Evolutionary conservation across 352 stramenopile genomes (phyloP).

Genomic region (Pythium aphanidermatum): DNA sequence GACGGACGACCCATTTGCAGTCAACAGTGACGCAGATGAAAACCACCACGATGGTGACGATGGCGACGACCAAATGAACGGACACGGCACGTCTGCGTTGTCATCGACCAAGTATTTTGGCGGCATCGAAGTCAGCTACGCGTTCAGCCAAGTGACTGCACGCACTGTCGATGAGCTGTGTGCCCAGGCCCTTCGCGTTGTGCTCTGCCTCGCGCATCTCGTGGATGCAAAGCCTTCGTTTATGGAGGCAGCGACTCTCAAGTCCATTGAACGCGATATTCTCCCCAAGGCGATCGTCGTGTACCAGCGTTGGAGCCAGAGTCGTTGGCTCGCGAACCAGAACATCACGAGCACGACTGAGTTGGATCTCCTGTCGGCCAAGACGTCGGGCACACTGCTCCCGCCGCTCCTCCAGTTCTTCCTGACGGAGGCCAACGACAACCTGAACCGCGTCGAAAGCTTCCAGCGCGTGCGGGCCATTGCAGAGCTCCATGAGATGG

Average conservation of each 20-base stretch:
- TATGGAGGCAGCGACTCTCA: conserved; percentile 32
- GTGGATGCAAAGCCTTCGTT: conserved; percentile 53
- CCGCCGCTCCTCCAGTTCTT: conserved; percentile 61
- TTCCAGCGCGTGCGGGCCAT: conserved; percentile 53
- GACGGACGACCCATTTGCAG: conserved; percentile 14
- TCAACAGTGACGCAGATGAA: conserved; percentile 24
- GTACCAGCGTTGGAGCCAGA: conserved; percentile 71
- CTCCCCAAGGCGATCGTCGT: conserved; percentile 56
- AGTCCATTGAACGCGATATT: conserved; percentile 34
- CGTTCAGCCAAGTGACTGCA: conserved; percentile 50
- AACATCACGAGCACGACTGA: conserved; percentile 48
- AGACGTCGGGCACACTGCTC: conserved; percentile 45
- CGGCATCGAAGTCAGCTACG: conserved; percentile 49
- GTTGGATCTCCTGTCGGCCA: conserved; percentile 27
- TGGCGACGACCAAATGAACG: conserved; percentile 31
- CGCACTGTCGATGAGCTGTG: conserved; percentile 64
- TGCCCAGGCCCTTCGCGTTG: conserved; percentile 46
- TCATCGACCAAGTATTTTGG: conserved; percentile 26
- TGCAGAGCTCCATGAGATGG: conserved; percentile 27
- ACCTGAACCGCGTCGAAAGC: conserved; percentile 33
- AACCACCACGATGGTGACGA: conserved; percentile 23
- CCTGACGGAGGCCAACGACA: conserved; percentile 46
- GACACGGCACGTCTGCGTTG: background rate
- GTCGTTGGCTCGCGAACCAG: conserved; percentile 50
- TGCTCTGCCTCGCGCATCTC: conserved; percentile 61